phyloP scores from a whole-genome alignment of 371 early-diverging fungal species.

The Apophysomyces elegans region DNA sequence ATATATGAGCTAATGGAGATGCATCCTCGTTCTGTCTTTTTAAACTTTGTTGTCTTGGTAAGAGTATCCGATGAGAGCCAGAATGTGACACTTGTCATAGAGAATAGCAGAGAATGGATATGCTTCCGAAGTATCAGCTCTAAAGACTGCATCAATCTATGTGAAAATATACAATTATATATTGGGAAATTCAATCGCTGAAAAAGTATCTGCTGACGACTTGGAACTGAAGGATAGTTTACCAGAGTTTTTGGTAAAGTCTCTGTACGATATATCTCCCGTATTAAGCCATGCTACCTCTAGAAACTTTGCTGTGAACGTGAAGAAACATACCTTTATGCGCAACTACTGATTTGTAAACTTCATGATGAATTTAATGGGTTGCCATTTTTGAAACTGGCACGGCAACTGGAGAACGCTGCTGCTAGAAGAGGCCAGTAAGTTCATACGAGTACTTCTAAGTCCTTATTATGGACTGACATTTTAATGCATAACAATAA shows the following conservation, averaged over 20 bases:
- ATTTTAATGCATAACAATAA: background rate
- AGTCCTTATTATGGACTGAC: background rate
- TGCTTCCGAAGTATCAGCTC: constrained; percentile 62
- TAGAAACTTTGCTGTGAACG: constrained; percentile 68
- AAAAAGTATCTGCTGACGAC: constrained; percentile 58
- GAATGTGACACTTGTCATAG: constrained; percentile 24
- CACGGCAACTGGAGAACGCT: constrained; percentile 63
- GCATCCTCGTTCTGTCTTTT: constrained; percentile 60
- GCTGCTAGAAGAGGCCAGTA: constrained; percentile 47
- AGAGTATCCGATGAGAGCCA: background rate
- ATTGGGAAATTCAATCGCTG: constrained; percentile 57
- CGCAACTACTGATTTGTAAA: constrained; percentile 60
- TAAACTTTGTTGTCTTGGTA: constrained; percentile 68
- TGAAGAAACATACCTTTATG: constrained; percentile 71
- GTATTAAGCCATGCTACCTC: background rate
- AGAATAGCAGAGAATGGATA: constrained; percentile 69
- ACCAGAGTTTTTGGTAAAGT: constrained; percentile 51
- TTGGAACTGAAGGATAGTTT: constrained; percentile 55
- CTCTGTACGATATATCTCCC: background rate
- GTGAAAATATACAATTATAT: constrained; percentile 67
- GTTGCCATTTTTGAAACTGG: constrained; percentile 56
- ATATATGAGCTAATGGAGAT: constrained; percentile 68
- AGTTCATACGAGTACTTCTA: constrained; percentile 7
- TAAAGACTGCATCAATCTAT: constrained; percentile 67
- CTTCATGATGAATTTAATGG: constrained; percentile 57